A percentile compares a stretch with the other conserved stretches of the same genome.
Conservation (phyloP, 495 filamentous ascomycete species). For the Daldinia loculata region DNA sequence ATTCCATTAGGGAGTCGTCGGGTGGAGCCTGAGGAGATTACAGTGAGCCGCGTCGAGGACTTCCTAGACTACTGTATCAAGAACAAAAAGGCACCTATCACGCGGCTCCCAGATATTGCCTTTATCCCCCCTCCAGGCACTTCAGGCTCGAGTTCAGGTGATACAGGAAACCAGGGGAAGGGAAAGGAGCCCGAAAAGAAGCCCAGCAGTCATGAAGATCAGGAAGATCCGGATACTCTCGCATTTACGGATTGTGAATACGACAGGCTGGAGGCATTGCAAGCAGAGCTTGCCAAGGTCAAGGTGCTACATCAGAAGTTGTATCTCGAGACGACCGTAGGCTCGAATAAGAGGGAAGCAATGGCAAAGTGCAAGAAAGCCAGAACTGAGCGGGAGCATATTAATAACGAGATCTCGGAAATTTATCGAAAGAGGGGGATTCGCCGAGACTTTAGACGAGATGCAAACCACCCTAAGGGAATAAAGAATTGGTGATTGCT, state of each 20-base stretch:
- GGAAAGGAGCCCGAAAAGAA: background rate
- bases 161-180: background rate
- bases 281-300: background rate
- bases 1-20: conserved; percentile 1
- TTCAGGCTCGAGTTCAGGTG: background rate
- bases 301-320: conserved; percentile 13
- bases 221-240: background rate
- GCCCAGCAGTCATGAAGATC: background rate
- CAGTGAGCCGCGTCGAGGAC: background rate
- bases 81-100: conserved; percentile 21
- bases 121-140: background rate
- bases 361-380: background rate
- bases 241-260: conserved; percentile 29
- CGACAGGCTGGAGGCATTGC: conserved; percentile 1
- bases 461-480: conserved; percentile 17
- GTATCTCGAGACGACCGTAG: conserved; percentile 1
- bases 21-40: conserved; percentile 28
- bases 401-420: conserved; percentile 16
- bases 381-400: conserved; percentile 5
- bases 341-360: background rate
- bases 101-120: conserved; percentile 2
- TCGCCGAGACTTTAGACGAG: conserved; percentile 24
- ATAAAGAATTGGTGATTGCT: conserved; percentile 22
- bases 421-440: conserved; percentile 11
- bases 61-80: conserved; percentile 21